These are phyloP conservation scores for Nectriaceae sp. DNA, from an alignment of 2,329 filamentous ascomycete species.

Conservation along the genomic window DNA sequence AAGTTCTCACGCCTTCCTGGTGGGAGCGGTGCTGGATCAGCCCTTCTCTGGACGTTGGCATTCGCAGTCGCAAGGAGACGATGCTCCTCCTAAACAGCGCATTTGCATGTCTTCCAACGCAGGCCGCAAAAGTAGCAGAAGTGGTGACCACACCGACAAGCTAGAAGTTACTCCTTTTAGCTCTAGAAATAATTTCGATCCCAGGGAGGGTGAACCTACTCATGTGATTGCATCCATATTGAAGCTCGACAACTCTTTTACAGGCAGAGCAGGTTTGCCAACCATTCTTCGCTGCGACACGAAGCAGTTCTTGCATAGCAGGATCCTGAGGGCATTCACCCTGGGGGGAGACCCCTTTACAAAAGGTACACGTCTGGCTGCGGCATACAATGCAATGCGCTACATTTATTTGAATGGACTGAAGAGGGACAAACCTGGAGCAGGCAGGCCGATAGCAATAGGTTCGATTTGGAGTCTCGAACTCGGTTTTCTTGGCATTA, in stretches of 20 bases:
- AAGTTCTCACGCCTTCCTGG: not conserved
- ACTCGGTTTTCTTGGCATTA: constrained; percentile 49
- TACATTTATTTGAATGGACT: constrained; percentile 31
- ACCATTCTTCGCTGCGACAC: constrained; percentile 40
- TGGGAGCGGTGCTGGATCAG: not conserved
- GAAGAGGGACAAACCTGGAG: constrained; percentile 46
- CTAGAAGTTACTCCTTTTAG: constrained; percentile 56
- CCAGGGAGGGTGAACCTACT: constrained; percentile 41
- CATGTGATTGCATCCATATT: constrained; percentile 57
- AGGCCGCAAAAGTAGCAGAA: not conserved
- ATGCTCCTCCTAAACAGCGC: not conserved
- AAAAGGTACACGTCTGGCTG: constrained; percentile 48
- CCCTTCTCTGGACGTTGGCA: not conserved
- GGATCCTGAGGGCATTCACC: constrained; percentile 51
- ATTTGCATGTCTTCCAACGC: not conserved
- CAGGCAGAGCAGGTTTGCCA: constrained; percentile 57
- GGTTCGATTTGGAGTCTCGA: constrained; percentile 45
- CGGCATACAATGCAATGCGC: constrained; percentile 47
- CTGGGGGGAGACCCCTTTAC: constrained; percentile 48
- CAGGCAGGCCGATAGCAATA: constrained; percentile 52
- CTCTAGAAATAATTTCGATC: constrained; percentile 41
- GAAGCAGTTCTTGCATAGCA: constrained; percentile 40
- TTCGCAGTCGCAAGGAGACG: not conserved
- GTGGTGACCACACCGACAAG: not conserved
- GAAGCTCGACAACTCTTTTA: constrained; percentile 48